phyloP scores from a whole-genome alignment of 108 stramenopile genomes.

The Cyclostephanos tholiformis region DNA sequence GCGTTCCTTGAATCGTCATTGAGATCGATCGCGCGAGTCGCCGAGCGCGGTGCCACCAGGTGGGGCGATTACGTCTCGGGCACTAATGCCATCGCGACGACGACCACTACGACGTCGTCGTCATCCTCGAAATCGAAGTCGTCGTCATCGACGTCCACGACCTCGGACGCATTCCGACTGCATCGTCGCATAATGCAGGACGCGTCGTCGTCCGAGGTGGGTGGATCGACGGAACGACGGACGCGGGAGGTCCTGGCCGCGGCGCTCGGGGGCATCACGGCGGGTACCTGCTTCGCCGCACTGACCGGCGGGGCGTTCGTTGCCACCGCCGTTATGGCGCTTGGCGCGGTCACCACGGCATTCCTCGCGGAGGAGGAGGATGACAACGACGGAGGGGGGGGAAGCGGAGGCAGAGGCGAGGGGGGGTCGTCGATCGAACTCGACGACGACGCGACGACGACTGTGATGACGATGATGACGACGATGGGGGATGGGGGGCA shows the following conservation, averaged over 20 bases:
- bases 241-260: neutral
- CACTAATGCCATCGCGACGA: too few relatives aligned
- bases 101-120: too few relatives aligned
- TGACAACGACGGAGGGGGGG: neutral
- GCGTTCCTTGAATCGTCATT: slow-evolving; percentile 15
- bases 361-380: neutral
- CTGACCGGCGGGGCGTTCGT: slow-evolving; percentile 2
- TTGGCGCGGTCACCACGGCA: slow-evolving; percentile 1
- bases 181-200: neutral
- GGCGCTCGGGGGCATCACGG: neutral
- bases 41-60: slow-evolving; percentile 27
- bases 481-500: too few relatives aligned
- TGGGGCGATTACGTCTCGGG: slow-evolving; percentile 36
- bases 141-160: too few relatives aligned
- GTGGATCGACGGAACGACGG: slow-evolving; percentile 6
- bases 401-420: too few relatives aligned
- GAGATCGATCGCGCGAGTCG: slow-evolving; percentile 16
- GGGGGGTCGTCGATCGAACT: neutral
- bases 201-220: neutral
- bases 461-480: neutral
- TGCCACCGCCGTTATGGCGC: neutral
- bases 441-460: neutral
- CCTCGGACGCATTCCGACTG: too few relatives aligned
- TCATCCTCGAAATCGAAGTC: too few relatives aligned
- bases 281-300: neutral